A percentile compares a stretch with the other conserved stretches of the same genome.
Evolutionary conservation across 2,329 filamentous ascomycete species (phyloP).

Genomic region (Aspergillus flavus): DNA sequence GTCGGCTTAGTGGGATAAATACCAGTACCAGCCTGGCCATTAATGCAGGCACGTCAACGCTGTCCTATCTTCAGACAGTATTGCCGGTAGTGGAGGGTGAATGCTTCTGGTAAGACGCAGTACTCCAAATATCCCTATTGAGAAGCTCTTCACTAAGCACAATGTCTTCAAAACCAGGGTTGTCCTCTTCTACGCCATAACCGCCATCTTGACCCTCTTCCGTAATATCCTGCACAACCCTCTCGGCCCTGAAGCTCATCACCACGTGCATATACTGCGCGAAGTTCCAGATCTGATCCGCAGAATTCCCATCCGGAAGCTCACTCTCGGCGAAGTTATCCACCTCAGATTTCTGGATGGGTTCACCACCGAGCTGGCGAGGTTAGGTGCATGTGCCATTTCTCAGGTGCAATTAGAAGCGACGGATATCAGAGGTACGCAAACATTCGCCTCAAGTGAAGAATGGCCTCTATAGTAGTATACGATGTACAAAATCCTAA

Average conservation of each 20-base stretch:
- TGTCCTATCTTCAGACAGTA: background rate
- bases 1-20: background rate
- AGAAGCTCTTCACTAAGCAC: too few species aligned
- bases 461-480: too few species aligned
- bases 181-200: conserved; percentile 54
- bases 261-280: background rate
- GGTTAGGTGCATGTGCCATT: background rate
- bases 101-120: background rate
- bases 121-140: background rate
- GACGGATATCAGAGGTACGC: too few species aligned
- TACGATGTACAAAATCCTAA: too few species aligned
- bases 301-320: conserved; percentile 11
- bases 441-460: too few species aligned
- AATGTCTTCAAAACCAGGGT: conserved; percentile 38
- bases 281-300: background rate
- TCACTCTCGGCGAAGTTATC: background rate
- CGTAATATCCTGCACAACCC: conserved; percentile 52
- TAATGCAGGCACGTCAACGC: conserved; percentile 41
- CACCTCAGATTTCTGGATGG: background rate
- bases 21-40: conserved; percentile 31
- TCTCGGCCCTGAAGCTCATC: conserved; percentile 31
- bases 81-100: background rate
- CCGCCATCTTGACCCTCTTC: conserved; percentile 53
- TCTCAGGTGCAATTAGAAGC: background rate
- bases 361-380: background rate